Evolutionary conservation across 2,329 filamentous ascomycete species (phyloP).

Genomic region (Zasmidium citrigriseum): DNA sequence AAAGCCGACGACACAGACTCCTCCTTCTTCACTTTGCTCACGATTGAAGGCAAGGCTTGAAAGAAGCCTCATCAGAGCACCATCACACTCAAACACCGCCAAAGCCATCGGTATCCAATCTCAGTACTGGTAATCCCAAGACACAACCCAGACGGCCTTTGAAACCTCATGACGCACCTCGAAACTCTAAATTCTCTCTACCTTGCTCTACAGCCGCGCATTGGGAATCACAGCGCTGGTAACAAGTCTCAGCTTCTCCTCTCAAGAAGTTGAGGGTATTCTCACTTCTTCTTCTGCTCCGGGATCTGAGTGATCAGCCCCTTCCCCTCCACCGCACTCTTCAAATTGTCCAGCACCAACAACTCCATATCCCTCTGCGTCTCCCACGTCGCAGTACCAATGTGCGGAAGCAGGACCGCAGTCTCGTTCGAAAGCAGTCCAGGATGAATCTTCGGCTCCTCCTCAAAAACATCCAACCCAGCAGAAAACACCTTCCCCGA

Average conservation of each 20-base stretch:
- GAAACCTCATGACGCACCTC: background rate
- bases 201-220: background rate
- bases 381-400: constrained; percentile 62
- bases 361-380: constrained; percentile 65
- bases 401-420: constrained; percentile 59
- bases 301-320: constrained; percentile 61
- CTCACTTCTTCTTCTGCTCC: constrained; percentile 54
- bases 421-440: constrained; percentile 53
- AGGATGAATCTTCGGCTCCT: constrained; percentile 56
- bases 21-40: background rate
- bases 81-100: too few species aligned
- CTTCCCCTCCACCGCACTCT: constrained; percentile 57
- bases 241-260: background rate
- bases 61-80: too few species aligned
- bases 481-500: constrained; percentile 56
- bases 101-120: too few species aligned
- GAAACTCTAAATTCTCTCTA: background rate
- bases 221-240: background rate
- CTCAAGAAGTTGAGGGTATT: background rate
- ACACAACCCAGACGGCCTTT: background rate
- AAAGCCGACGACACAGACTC: background rate
- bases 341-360: constrained; percentile 59
- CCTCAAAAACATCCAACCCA: constrained; percentile 60
- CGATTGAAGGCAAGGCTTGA: too few species aligned
- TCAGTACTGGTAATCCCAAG: background rate